These are phyloP conservation scores for Talaromyces sp. DNA, from an alignment of 2,329 filamentous ascomycete species.

Conservation along the genomic window DNA sequence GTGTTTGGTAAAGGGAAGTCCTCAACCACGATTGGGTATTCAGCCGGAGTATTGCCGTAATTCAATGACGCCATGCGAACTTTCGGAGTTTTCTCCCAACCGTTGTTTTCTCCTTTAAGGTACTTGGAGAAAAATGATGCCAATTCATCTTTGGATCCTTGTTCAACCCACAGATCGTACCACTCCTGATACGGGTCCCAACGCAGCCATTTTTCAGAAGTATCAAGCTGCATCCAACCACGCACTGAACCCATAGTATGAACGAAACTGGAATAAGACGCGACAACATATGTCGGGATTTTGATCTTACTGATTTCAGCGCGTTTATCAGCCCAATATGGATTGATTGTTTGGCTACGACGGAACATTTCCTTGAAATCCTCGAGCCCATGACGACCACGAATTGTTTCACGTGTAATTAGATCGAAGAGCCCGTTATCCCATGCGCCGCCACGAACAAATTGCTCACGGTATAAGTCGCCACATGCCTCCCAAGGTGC, in stretches of 20 bases:
- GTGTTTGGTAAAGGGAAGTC: too few species aligned
- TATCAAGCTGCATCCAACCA: conserved; percentile 42
- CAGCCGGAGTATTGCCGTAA: conserved; percentile 37
- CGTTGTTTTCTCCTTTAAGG: conserved; percentile 48
- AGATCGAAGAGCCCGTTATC: conserved; percentile 47
- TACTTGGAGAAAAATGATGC: conserved; percentile 51
- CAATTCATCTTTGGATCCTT: conserved; percentile 42
- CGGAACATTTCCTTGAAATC: conserved; percentile 49
- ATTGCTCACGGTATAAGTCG: conserved; percentile 53
- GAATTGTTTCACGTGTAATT: conserved; percentile 43
- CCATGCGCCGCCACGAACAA: conserved; percentile 46
- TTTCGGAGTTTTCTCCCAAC: conserved; percentile 52
- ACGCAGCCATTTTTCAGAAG: conserved; percentile 49
- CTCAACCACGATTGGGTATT: conserved; percentile 41
- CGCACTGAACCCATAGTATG: conserved; percentile 43
- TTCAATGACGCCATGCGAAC: conserved; percentile 48
- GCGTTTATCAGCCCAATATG: conserved; percentile 45
- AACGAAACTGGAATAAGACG: conserved; percentile 35
- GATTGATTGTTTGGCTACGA: too few species aligned
- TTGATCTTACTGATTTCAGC: conserved; percentile 40
- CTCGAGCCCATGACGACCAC: conserved; percentile 40
- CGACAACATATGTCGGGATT: conserved; percentile 40
- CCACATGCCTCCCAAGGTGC: conserved; percentile 53
- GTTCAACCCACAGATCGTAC: conserved; percentile 47
- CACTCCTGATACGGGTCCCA: conserved; percentile 49